Evolutionary conservation across 2,329 filamentous ascomycete species (phyloP).

Genomic region (Corniculantispora saksenae): DNA sequence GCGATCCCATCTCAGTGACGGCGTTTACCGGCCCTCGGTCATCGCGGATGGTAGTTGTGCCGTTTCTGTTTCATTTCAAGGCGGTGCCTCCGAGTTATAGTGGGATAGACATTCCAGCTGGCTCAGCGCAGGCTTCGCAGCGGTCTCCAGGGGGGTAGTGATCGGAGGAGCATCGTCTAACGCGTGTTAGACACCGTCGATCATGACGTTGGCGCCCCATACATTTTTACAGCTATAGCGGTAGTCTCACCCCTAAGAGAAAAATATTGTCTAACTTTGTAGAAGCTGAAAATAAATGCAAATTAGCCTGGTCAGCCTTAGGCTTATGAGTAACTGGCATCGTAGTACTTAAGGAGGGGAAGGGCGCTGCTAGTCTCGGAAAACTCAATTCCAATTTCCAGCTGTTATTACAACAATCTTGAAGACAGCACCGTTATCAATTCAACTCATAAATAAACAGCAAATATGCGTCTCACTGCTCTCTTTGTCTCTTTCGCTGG

Average conservation of each 20-base stretch:
- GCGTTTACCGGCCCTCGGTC: background rate
- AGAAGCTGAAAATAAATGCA: constrained; percentile 1
- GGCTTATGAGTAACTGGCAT: background rate
- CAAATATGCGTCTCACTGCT: constrained; percentile 3
- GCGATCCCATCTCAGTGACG: background rate
- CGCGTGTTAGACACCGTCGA: constrained; percentile 4
- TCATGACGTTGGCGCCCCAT: constrained; percentile 4
- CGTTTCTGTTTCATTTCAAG: background rate
- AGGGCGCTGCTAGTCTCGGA: too few relatives aligned
- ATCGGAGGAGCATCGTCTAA: background rate
- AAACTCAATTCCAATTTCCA: background rate
- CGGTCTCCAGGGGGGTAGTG: background rate
- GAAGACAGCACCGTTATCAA: background rate
- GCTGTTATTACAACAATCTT: background rate
- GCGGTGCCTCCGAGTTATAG: background rate
- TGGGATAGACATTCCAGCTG: constrained; percentile 8
- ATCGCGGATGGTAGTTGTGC: background rate
- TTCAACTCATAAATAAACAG: background rate
- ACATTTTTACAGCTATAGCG: background rate
- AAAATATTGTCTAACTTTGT: background rate
- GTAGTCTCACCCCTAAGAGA: background rate
- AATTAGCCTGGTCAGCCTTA: background rate
- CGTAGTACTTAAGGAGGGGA: background rate
- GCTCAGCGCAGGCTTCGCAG: background rate
- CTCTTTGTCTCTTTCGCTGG: background rate